Percentiles rank a stretch among this genome's conserved stretches.
Evolutionary conservation across 2,329 filamentous ascomycete species (phyloP).

Genomic region (Pseudogymnoascus sp.): DNA sequence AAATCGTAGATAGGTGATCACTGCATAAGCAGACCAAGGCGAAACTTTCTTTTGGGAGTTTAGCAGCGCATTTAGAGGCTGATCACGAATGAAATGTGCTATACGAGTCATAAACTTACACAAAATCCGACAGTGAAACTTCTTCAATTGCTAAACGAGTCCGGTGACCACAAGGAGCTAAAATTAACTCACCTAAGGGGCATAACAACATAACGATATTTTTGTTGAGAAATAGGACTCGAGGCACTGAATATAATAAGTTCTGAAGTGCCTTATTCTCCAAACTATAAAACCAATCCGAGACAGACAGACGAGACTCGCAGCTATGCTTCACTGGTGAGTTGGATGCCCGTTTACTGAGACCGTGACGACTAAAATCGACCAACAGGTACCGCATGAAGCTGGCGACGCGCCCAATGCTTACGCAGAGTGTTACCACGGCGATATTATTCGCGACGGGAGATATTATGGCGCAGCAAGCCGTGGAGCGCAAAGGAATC

Average conservation of each 20-base stretch:
- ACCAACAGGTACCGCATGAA: conserved; percentile 70
- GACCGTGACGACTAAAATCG: neutral
- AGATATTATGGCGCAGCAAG: conserved; percentile 84
- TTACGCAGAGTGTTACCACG: conserved; percentile 86
- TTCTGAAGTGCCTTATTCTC: neutral
- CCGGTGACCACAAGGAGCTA: conserved; percentile 3
- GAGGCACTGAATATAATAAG: conserved; percentile 1
- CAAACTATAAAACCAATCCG: neutral
- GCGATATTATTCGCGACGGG: conserved; percentile 87
- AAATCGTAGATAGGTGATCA: neutral
- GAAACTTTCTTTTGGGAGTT: neutral
- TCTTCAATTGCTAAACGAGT: conserved; percentile 5
- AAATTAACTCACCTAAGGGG: conserved; percentile 4
- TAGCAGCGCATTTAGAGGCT: neutral
- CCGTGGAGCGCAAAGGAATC: conserved; percentile 71
- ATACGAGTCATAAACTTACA: conserved; percentile 6
- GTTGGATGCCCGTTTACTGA: neutral
- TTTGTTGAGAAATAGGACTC: neutral
- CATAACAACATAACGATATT: conserved; percentile 1
- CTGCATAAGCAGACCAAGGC: conserved; percentile 1
- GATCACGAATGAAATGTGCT: conserved; percentile 7
- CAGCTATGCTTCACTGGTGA: conserved; percentile 2
- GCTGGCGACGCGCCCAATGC: conserved; percentile 69
- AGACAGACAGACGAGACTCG: neutral
- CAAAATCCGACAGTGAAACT: conserved; percentile 3